These are phyloP conservation scores for Chrysanthemum seticuspe DNA, from an alignment of 129 eudicot genomes.

Conservation along the genomic window DNA sequence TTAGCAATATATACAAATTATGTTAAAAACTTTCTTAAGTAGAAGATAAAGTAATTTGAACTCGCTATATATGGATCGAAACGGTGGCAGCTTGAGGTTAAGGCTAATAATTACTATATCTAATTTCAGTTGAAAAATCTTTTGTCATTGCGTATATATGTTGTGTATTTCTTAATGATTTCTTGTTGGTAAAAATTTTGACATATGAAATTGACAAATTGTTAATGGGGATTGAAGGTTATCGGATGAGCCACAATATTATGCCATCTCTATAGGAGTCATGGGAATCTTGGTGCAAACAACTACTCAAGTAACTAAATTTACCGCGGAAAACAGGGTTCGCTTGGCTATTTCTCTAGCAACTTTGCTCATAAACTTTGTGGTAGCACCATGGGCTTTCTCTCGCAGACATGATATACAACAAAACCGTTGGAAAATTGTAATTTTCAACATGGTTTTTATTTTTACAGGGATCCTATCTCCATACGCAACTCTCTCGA, in stretches of 20 bases:
- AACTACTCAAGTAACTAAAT: background rate
- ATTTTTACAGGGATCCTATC: background rate
- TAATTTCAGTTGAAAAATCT: no score
- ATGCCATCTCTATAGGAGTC: conserved; percentile 1
- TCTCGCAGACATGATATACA: background rate
- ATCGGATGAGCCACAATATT: background rate
- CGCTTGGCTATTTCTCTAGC: background rate
- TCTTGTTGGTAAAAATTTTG: no score
- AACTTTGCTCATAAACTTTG: background rate
- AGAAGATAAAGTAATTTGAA: no score
- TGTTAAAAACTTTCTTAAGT: no score
- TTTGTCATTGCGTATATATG: no score
- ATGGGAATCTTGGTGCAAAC: conserved; percentile 4
- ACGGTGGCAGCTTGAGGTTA: no score
- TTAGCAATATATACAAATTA: no score
- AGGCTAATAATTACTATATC: no score
- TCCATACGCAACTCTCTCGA: conserved; percentile 7
- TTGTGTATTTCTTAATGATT: no score
- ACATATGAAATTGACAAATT: no score
- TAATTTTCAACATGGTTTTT: background rate
- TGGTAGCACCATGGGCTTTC: background rate
- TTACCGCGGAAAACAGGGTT: background rate
- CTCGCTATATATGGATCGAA: no score
- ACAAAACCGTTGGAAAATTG: background rate
- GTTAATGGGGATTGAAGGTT: no score